phyloP scores from a whole-genome alignment of 2,329 filamentous ascomycete genomes.

The Alternaria infectoria region DNA sequence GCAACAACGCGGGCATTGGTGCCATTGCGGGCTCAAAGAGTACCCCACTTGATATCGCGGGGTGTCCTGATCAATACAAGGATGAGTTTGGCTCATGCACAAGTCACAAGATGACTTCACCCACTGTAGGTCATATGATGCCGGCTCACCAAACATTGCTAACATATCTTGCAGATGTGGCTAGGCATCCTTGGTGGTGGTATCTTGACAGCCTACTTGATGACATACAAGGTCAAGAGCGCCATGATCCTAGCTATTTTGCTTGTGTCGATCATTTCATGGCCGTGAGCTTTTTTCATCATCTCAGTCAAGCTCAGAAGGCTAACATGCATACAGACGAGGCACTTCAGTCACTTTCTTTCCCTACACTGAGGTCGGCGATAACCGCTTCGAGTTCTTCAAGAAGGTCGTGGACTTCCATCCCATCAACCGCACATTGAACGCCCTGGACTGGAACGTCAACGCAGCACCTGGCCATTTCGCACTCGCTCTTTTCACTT shows the following conservation, averaged over 20 bases:
- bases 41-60: slow-evolving; percentile 77
- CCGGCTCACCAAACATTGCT: slow-evolving; percentile 6
- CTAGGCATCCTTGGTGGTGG: slow-evolving; percentile 86
- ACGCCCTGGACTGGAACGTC: slow-evolving; percentile 77
- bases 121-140: slow-evolving; percentile 55
- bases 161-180: slow-evolving; percentile 66
- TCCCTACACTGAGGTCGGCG: slow-evolving; percentile 70
- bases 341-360: slow-evolving; percentile 79
- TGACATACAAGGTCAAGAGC: slow-evolving; percentile 86
- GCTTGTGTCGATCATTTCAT: slow-evolving; percentile 84
- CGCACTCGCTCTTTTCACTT: slow-evolving; percentile 82
- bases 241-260: slow-evolving; percentile 84
- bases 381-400: slow-evolving; percentile 81
- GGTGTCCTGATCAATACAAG: slow-evolving; percentile 66
- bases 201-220: slow-evolving; percentile 77
- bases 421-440: slow-evolving; percentile 71
- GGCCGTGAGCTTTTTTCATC: slow-evolving; percentile 60
- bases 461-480: slow-evolving; percentile 73
- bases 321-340: slow-evolving; percentile 52
- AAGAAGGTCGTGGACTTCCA: slow-evolving; percentile 84
- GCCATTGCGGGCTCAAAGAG: slow-evolving; percentile 68
- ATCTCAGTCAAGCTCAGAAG: neutral
- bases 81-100: slow-evolving; percentile 64
- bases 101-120: slow-evolving; percentile 78
- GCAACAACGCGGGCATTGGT: slow-evolving; percentile 82